Evolutionary conservation across 495 filamentous ascomycete species (phyloP), one percentile per base, ranked within the genome.

Genomic region (Entonaema liquescens): DNA sequence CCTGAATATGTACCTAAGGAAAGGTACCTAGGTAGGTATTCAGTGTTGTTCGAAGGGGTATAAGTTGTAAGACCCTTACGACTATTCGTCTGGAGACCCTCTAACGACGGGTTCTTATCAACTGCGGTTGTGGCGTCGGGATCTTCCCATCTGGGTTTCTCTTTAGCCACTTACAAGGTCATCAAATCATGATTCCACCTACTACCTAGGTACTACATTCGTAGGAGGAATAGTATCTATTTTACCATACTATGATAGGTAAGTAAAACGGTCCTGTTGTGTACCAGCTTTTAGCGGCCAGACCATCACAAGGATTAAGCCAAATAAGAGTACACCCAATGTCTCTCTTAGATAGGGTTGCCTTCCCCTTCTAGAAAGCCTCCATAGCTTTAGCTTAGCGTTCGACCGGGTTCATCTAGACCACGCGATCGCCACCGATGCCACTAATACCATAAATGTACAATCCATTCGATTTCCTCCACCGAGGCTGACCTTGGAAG

Each of bases 331-430:
- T 21, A 44, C 40, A 44, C 19, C 40, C n/a, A 44, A 19, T 44
- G 40, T 44, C n/a, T 2, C 40, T 47, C 29, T 61, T 62, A 69
- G 71, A 70, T 73, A 67, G 67, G 71, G 8, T 38, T 62, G 64
- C 75, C 75, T 77, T 77, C 75, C 75, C 52, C 59, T 76, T 77
- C 75, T 62, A 77, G 75, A 74, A 73, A 36, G 42, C 40, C 57
- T 64, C 68, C 62, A 68, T 62, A 66, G 11, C 63, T 52, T n/a
- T n/a, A n/a, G n/a, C 40, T 74, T 74, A 75, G 74, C 59, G 68
- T 66, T 66, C 31, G 49, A 62, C 68, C 42, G 52, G 69, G 52
- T 59, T 75, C 67, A 61, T 74, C 65, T 72, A 65, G 74, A 70
- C 65, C 71, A 69, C 50, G 56, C 74, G 65, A 50, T 69, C 63